Conservation (phyloP, 2,329 filamentous ascomycete species). For the Moelleriella libera region DNA sequence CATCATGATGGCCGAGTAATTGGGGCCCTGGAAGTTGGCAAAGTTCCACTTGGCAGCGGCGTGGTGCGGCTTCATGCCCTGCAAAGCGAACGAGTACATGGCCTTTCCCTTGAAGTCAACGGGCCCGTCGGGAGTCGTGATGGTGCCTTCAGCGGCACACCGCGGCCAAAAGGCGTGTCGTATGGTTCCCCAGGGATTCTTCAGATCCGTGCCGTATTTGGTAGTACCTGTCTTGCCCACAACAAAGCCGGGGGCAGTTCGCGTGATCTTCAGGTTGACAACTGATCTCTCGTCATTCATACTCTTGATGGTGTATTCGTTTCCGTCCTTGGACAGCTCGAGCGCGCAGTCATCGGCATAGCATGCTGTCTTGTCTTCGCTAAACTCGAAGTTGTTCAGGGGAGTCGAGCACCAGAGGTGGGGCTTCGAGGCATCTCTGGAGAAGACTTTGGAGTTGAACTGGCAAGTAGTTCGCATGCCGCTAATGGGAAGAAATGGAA, state of each 20-base stretch:
- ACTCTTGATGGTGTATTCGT: slow-evolving; percentile 78
- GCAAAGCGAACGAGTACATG: slow-evolving; percentile 71
- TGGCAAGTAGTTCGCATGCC: slow-evolving; percentile 83
- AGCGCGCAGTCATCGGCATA: slow-evolving; percentile 76
- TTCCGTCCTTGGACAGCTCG: slow-evolving; percentile 74
- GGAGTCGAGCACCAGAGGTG: slow-evolving; percentile 75
- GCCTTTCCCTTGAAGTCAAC: slow-evolving; percentile 71
- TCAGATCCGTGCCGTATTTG: slow-evolving; percentile 72
- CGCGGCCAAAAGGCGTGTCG: slow-evolving; percentile 90
- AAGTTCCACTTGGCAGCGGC: slow-evolving; percentile 90
- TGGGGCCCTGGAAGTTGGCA: slow-evolving; percentile 76
- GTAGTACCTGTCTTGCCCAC: slow-evolving; percentile 73
- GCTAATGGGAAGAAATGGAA: slow-evolving; percentile 27
- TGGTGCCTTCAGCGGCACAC: slow-evolving; percentile 66
- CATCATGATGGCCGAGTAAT: slow-evolving; percentile 84
- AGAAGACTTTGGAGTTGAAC: slow-evolving; percentile 91
- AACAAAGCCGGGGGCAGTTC: slow-evolving; percentile 66
- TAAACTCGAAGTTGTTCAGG: slow-evolving; percentile 68
- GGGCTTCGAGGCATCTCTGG: slow-evolving; percentile 55
- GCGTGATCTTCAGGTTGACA: slow-evolving; percentile 74
- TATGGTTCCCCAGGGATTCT: slow-evolving; percentile 84
- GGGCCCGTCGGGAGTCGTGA: slow-evolving; percentile 68
- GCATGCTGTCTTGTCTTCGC: slow-evolving; percentile 69
- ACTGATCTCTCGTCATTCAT: slow-evolving; percentile 66
- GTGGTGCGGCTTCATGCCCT: slow-evolving; percentile 99